Evolutionary conservation across 805 yeast species (phyloP).

Genomic region (Suhomyces sp.): DNA sequence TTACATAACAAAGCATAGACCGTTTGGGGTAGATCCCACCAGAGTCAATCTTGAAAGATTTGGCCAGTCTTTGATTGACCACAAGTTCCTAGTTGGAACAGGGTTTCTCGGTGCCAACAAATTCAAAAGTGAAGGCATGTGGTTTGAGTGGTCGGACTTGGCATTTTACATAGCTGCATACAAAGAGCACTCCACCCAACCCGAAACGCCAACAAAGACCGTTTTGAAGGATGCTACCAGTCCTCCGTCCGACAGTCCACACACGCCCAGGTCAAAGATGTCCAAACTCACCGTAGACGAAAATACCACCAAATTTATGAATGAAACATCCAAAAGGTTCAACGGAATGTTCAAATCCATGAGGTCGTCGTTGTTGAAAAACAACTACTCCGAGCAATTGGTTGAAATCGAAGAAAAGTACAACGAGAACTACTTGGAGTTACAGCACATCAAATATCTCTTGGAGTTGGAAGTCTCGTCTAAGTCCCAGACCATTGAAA

Average conservation of each 20-base stretch:
- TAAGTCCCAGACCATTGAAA: slow-evolving; percentile 24
- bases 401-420: slow-evolving; percentile 29
- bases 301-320: slow-evolving; percentile 10
- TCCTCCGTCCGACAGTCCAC: not conserved
- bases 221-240: not conserved
- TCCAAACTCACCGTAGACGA: slow-evolving; percentile 3
- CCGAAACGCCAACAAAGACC: not conserved
- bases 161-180: slow-evolving; percentile 20
- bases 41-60: slow-evolving; percentile 36
- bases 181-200: not conserved
- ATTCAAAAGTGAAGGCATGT: slow-evolving; percentile 41
- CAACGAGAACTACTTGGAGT: slow-evolving; percentile 30
- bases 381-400: slow-evolving; percentile 27
- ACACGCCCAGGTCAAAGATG: not conserved
- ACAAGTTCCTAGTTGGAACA: slow-evolving; percentile 29
- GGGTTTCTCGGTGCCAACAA: slow-evolving; percentile 32
- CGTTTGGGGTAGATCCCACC: slow-evolving; percentile 34
- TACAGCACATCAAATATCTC: slow-evolving; percentile 29
- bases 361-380: slow-evolving; percentile 28
- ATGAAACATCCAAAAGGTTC: slow-evolving; percentile 20
- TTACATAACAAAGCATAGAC: slow-evolving; percentile 21
- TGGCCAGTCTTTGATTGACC: slow-evolving; percentile 39
- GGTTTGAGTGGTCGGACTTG: slow-evolving; percentile 44
- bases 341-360: slow-evolving; percentile 30
- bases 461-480: slow-evolving; percentile 28